A percentile compares a stretch with the other conserved stretches of the same genome.
Evolutionary conservation across 2,329 filamentous ascomycete genomes (phyloP).

Genomic region (Penicillium psychrosexuale): DNA sequence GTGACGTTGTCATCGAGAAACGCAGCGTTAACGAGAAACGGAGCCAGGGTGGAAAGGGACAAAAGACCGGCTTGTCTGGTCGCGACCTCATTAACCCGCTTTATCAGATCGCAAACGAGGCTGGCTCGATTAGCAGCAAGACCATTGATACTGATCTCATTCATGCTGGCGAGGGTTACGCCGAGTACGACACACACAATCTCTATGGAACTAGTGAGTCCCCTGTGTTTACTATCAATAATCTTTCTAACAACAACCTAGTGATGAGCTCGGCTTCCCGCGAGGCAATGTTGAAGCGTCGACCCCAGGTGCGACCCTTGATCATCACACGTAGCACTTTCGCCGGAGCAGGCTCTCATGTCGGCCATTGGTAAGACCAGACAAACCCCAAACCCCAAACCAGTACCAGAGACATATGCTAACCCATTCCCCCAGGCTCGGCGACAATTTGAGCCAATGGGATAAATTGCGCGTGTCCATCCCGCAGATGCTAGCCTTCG

Average conservation of each 20-base stretch:
- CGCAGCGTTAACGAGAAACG: not conserved
- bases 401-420: constrained; percentile 31
- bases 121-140: constrained; percentile 51
- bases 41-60: constrained; percentile 26
- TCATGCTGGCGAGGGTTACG: constrained; percentile 61
- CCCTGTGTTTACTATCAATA: too few relatives aligned
- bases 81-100: constrained; percentile 63
- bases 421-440: constrained; percentile 44
- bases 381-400: constrained; percentile 10
- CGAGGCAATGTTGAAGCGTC: constrained; percentile 63
- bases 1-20: not conserved
- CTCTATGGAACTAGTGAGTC: constrained; percentile 63
- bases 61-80: constrained; percentile 57
- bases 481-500: constrained; percentile 58
- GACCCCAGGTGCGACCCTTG: constrained; percentile 63
- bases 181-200: constrained; percentile 74
- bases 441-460: constrained; percentile 60
- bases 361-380: constrained; percentile 58
- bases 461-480: constrained; percentile 59
- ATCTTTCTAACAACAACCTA: constrained; percentile 9
- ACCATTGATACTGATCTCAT: constrained; percentile 66
- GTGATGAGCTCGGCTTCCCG: constrained; percentile 68
- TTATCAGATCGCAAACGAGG: constrained; percentile 64
- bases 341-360: constrained; percentile 63
- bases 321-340: constrained; percentile 76